phyloP scores from a whole-genome alignment of 192 early-diverging fungal genomes.

The Dissophora globulifera region DNA sequence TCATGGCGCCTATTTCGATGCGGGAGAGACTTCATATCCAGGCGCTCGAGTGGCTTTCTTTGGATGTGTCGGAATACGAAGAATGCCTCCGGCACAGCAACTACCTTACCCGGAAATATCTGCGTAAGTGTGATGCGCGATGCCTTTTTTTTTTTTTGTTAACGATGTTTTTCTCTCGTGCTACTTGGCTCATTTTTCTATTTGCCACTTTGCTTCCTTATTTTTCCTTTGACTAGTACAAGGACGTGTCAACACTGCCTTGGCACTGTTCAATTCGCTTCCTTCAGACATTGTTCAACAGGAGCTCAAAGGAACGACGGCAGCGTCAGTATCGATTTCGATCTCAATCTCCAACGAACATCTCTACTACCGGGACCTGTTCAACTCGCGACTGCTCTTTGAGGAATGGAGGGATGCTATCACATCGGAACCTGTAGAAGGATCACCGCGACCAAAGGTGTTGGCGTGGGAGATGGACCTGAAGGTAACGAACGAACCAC shows the following conservation, averaged over 20 bases:
- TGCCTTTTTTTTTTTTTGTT: no score
- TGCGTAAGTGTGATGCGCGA: constrained; percentile 8
- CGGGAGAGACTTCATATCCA: constrained; percentile 11
- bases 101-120: constrained; percentile 20
- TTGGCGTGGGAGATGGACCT: constrained; percentile 18
- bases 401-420: constrained; percentile 28
- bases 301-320: background rate
- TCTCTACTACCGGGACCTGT: constrained; percentile 29
- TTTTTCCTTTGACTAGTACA: constrained; percentile 3
- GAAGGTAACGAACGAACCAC: constrained; percentile 7
- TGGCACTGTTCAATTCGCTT: constrained; percentile 26
- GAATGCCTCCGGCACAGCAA: constrained; percentile 34
- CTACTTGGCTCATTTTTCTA: no score
- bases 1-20: background rate
- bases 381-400: constrained; percentile 13
- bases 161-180: no score
- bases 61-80: constrained; percentile 15
- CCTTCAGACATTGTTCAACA: constrained; percentile 20
- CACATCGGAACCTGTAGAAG: background rate
- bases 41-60: constrained; percentile 39
- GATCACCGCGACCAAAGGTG: background rate
- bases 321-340: constrained; percentile 1
- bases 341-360: constrained; percentile 26
- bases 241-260: constrained; percentile 33
- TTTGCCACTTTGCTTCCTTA: no score